These are phyloP conservation scores for Colletotrichum melonis DNA, from an alignment of 2,329 filamentous ascomycete species.

Conservation along the genomic window DNA sequence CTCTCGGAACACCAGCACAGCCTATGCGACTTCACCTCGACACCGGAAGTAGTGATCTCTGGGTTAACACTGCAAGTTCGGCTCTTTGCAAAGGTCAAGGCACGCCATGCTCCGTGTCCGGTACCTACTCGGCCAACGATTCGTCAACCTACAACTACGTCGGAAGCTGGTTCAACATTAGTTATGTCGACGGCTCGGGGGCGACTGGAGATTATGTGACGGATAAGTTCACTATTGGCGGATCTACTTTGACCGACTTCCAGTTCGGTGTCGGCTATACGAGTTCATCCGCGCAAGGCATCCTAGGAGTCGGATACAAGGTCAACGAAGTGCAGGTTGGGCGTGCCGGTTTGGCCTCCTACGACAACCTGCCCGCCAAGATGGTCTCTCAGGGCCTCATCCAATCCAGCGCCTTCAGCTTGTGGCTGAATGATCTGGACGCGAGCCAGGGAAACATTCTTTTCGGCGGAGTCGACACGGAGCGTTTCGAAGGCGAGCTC, in stretches of 20 bases:
- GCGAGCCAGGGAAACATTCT: slow-evolving; percentile 74
- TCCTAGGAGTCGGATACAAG: slow-evolving; percentile 87
- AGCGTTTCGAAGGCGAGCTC: slow-evolving; percentile 71
- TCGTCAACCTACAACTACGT: slow-evolving; percentile 84
- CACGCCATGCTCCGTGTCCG: slow-evolving; percentile 68
- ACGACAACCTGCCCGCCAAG: slow-evolving; percentile 76
- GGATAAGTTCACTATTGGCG: slow-evolving; percentile 75
- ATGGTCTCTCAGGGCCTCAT: slow-evolving; percentile 72
- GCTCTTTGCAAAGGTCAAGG: slow-evolving; percentile 62
- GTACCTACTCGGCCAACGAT: slow-evolving; percentile 75
- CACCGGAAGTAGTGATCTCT: slow-evolving; percentile 77
- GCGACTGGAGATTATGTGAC: slow-evolving; percentile 83
- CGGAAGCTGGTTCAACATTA: slow-evolving; percentile 84
- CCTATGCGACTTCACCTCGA: slow-evolving; percentile 70
- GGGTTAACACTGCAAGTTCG: slow-evolving; percentile 76
- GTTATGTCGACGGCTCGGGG: slow-evolving; percentile 84
- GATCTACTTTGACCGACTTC: slow-evolving; percentile 62
- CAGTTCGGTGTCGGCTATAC: slow-evolving; percentile 81
- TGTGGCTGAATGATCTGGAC: slow-evolving; percentile 81
- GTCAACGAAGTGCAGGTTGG: slow-evolving; percentile 81
- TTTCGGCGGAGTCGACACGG: slow-evolving; percentile 80
- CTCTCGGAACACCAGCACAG: slow-evolving; percentile 72
- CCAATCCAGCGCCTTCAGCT: slow-evolving; percentile 75
- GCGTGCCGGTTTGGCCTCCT: slow-evolving; percentile 63
- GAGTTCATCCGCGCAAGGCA: slow-evolving; percentile 73